Base-by-base conservation (phyloP, 2,329 filamentous ascomycete genomes). In the Blastomyces percursus region DNA sequence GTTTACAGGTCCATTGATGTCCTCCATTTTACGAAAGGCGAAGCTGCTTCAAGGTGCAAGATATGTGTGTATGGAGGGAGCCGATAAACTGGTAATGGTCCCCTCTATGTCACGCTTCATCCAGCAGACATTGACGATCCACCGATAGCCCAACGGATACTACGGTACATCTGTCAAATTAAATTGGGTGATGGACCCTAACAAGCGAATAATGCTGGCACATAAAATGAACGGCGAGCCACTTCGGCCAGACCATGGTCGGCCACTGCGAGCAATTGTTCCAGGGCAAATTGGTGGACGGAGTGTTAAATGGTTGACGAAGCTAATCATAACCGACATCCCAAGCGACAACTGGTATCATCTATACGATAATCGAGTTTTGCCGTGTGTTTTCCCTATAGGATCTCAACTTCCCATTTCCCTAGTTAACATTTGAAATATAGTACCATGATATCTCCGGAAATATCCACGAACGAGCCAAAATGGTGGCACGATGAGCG, bases 321-420 rank as follows among this genome's bases (percentile, higher is more conserved):
- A 81, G 66, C 82, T 96, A 64, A 88, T 91, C 52, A 74, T 96
- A 59, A 93, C 91, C 0, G 83, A 86, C 11, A 79, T 81, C 30
- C 91, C 91, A 0, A 96, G 91, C 71, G 87, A 93, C 66, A 96
- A 95, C 71, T 96, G 91, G 90, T 96, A 96, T 70, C 92, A 96
- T 74, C 91, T 95, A 65, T 92, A 94, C 74, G 92, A 96, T 73
- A 96, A 96, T 72, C 81, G 91, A 63, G 91, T 96, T 1, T 77
- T 96, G 48, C 92, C 92, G 67, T 81, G 69, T 70, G 78, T 75
- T 11, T 27, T 44, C 4, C 14, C 5, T 14, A 55, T 2, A 3
- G 3, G 2, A 32, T 32, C 44, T 5, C 50, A 9, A 1, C 12
- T 30, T 21, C 4, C 19, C 48, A 46, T 3, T 7, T 38, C 64